Base-by-base conservation (phyloP, 495 filamentous ascomycete species). In the Xylaria sp. region DNA sequence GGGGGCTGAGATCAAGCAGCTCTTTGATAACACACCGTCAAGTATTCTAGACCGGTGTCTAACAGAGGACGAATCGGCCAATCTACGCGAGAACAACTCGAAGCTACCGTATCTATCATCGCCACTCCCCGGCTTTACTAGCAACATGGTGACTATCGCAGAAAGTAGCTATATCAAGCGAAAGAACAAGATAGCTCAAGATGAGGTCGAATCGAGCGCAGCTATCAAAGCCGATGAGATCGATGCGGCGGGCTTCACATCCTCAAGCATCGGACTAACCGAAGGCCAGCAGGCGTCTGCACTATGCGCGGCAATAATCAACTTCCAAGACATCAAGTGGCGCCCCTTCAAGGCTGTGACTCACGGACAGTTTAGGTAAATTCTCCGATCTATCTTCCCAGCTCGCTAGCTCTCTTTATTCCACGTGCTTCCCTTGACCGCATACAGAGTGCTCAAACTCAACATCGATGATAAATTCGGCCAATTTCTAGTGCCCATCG, bases 381-480 rank as follows among this genome's bases (percentile, higher is more conserved):
- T 67, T 55, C 15, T 43, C 31, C 14, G 24, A 67, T 50, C n/a
- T 15, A 67, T n/a, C 50, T 24, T 50, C 26, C 19, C 24, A 67
- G 43, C 41, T 67, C 9, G 41, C 41, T 35, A 50, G 26, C n/a
- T 67, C 31, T 37, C 9, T 19, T 35, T 52, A 15, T 17, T 50
- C 31, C 43, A 58, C 78, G 19, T 24, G 21, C 46, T 50, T 24
- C n/a, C 46, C 46, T 50, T 24, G n/a, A 50, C 46, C 21, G 46
- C 46, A 12, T n/a, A 50, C 21, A 80, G 63, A 41, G 84, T 88
- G 70, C 76, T 75, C 1, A 81, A 80, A 29, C 70, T 89, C n/a
- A 87, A 87, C 70, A 81, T 85, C 58, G 74, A 85, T 21, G 83
- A 86, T 68, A 84, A 83, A 43, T 85, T 84, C 68, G 80, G 72